Evolutionary conservation across 2,329 filamentous ascomycete species (phyloP).

Genomic region (Daldinia sp.): DNA sequence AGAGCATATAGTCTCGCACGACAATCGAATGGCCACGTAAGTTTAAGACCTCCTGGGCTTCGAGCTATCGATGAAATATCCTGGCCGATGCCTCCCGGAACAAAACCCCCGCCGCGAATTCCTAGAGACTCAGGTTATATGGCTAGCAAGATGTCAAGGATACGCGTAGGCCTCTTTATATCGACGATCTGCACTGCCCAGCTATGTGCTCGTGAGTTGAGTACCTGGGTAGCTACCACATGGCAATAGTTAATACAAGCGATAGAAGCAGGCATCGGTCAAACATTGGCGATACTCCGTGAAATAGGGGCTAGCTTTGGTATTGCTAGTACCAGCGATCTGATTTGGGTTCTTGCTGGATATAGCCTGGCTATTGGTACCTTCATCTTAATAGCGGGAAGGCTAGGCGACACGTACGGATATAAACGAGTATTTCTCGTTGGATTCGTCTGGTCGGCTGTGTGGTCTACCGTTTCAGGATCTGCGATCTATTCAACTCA

Average conservation of each 20-base stretch:
- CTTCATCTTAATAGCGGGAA: slow-evolving; percentile 65
- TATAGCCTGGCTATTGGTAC: slow-evolving; percentile 65
- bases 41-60: slow-evolving; percentile 4
- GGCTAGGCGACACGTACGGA: slow-evolving; percentile 66
- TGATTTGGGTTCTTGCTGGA: slow-evolving; percentile 65
- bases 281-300: slow-evolving; percentile 57
- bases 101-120: not conserved
- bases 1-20: slow-evolving; percentile 15
- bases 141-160: slow-evolving; percentile 19
- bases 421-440: slow-evolving; percentile 62
- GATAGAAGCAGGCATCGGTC: slow-evolving; percentile 54
- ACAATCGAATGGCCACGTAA: slow-evolving; percentile 3
- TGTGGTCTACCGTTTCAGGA: slow-evolving; percentile 61
- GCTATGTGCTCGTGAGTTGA: slow-evolving; percentile 50
- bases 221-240: not conserved
- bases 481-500: slow-evolving; percentile 50
- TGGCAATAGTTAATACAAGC: slow-evolving; percentile 5
- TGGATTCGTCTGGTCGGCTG: slow-evolving; percentile 63
- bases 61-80: slow-evolving; percentile 21
- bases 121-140: not conserved
- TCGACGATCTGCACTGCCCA: slow-evolving; percentile 56
- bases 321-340: slow-evolving; percentile 52
- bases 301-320: slow-evolving; percentile 59
- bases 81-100: slow-evolving; percentile 16
- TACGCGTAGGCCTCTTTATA: slow-evolving; percentile 51